Percentiles rank a stretch among this genome's conserved stretches.
Conservation (phyloP, 2,329 filamentous ascomycete genomes). For the Pseudogymnoascus verrucosus region DNA sequence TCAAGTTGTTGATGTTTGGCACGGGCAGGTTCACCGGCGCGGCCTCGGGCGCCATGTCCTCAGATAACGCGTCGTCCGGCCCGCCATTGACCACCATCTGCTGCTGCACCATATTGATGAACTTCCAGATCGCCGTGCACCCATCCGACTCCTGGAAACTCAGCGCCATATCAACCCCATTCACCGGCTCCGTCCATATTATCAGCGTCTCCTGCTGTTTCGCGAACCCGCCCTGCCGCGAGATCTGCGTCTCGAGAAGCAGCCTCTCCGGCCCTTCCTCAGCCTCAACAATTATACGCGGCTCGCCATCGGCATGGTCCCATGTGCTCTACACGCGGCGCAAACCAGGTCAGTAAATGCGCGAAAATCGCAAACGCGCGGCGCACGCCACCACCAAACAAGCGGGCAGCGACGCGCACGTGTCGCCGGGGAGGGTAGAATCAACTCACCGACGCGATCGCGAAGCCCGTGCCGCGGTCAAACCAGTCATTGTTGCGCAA, state of each 20-base stretch:
- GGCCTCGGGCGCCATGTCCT: conserved; percentile 70
- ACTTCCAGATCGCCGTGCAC: conserved; percentile 90
- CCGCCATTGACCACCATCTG: conserved; percentile 56
- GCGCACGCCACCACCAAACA: conserved; percentile 7
- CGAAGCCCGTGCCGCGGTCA: conserved; percentile 93
- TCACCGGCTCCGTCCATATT: conserved; percentile 85
- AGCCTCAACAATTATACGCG: conserved; percentile 82
- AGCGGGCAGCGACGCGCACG: background rate
- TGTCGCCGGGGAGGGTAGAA: background rate
- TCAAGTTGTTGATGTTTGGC: conserved; percentile 73
- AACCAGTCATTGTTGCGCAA: conserved; percentile 99
- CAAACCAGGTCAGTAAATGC: conserved; percentile 24
- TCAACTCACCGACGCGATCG: conserved; percentile 48
- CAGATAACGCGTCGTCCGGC: conserved; percentile 79
- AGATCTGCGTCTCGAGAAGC: conserved; percentile 81
- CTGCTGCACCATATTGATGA: conserved; percentile 78
- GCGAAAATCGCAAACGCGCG: conserved; percentile 6
- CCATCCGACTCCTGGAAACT: conserved; percentile 97
- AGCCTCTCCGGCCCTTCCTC: conserved; percentile 82
- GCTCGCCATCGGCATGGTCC: conserved; percentile 47
- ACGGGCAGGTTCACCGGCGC: conserved; percentile 66
- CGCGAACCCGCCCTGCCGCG: conserved; percentile 92
- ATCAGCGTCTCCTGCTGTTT: conserved; percentile 99
- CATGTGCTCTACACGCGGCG: conserved; percentile 32
- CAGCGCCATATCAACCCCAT: conserved; percentile 89